Evolutionary conservation across 345 rosid genomes (phyloP), one percentile per base, ranked within the genome.

Genomic region (Rubroshorea leprosula): DNA sequence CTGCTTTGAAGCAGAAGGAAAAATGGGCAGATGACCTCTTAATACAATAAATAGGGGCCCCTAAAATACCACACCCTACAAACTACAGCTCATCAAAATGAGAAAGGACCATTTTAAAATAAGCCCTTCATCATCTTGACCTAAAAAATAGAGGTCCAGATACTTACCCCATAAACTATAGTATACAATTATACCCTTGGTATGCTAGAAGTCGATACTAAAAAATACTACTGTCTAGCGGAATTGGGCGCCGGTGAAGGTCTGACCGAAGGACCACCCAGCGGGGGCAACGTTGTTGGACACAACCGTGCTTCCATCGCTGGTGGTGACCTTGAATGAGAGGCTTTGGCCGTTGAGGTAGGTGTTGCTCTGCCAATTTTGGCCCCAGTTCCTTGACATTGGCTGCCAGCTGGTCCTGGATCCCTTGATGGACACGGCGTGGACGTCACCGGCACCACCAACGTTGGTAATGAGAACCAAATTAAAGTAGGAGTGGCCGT

Each of bases 371-470:
- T 85, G 93, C 93, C 93, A 86, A 76, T 86, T 86, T 48, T 83
- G 90, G 56, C 94, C 94, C 94, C 94, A 86, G 77, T 86, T 86
- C 15, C 94, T 78, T 1, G 94, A 81, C 94, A 86, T 83, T 0
- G 84, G 49, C 65, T 83, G 90, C 94, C 94, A 86, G 4, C 90
- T 85, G 0, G 85, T 81, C 61, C 74, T 78, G 4, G 90, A 81
- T 0, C 94, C 94, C 62, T 86, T 86, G 58, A 83, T 61, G 29
- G 75, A 49, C 53, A 24, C 94, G 0, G 90, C 58, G 60, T 79
- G 85, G 5, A 83, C 90, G 49, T 86, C 94, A 13, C 94, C 94
- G 1, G 94, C 94, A 23, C 85, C 94, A 41, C 94, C 94, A 0
- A 86, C 94, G 73, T 86, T 86, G 11, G 90, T 83, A 45, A 86